A percentile compares a stretch with the other conserved stretches of the same genome.
These are phyloP conservation scores for Diaporthe velutina DNA, from an alignment of 2,329 filamentous ascomycete genomes.

Conservation along the genomic window DNA sequence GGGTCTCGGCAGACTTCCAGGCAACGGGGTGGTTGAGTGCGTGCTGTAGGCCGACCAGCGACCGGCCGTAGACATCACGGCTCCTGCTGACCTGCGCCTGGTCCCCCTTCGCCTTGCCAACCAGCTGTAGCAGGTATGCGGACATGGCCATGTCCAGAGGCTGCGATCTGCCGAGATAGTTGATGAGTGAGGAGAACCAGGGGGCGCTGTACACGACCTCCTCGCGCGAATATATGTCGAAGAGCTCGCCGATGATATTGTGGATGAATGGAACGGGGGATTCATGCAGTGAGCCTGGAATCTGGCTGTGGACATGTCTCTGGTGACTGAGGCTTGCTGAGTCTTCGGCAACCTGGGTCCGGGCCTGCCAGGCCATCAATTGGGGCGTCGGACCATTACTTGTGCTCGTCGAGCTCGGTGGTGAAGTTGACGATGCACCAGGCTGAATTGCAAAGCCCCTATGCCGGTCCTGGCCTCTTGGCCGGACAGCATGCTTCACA, in stretches of 20 bases:
- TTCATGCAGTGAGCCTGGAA: conserved; percentile 15
- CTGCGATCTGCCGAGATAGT: conserved; percentile 50
- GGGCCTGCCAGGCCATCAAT: neutral
- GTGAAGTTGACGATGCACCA: conserved; percentile 16
- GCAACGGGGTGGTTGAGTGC: conserved; percentile 52
- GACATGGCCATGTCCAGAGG: conserved; percentile 55
- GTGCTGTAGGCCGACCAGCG: conserved; percentile 51
- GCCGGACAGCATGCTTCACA: conserved; percentile 54
- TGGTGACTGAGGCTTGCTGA: neutral
- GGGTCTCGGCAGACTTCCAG: conserved; percentile 56
- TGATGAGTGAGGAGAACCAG: conserved; percentile 45
- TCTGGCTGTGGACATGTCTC: too few species aligned
- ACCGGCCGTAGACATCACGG: conserved; percentile 53
- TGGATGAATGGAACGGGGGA: conserved; percentile 23
- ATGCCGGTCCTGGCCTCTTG: conserved; percentile 38
- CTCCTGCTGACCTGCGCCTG: conserved; percentile 50
- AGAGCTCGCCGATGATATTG: conserved; percentile 36
- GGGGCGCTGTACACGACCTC: conserved; percentile 38
- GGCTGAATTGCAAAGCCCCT: conserved; percentile 34
- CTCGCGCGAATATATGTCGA: conserved; percentile 14
- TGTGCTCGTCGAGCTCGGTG: neutral
- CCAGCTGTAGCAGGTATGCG: conserved; percentile 53
- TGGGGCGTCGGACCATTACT: neutral
- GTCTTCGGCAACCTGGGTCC: neutral
- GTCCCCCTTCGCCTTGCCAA: conserved; percentile 51